Evolutionary conservation across 352 stramenopile genomes (phyloP).

Genomic region (Phytopythium montanum): DNA sequence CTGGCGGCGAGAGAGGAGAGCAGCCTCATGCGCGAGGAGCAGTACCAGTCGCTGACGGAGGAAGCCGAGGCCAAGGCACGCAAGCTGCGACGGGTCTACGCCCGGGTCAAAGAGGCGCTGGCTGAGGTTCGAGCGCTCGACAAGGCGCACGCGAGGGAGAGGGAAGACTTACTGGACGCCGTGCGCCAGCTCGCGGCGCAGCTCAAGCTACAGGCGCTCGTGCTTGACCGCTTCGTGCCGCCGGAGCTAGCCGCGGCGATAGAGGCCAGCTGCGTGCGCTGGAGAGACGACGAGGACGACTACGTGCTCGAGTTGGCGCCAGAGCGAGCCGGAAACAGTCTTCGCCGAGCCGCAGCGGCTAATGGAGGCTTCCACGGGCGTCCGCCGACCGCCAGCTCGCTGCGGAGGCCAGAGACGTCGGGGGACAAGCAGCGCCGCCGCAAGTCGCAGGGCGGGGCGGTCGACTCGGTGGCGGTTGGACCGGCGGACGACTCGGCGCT

Average conservation of each 20-base stretch:
- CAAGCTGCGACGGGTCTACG: slow-evolving; percentile 96
- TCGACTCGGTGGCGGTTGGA: background rate
- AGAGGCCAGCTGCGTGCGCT: slow-evolving; percentile 48
- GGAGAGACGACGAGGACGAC: slow-evolving; percentile 76
- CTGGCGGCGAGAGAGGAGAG: slow-evolving; percentile 93
- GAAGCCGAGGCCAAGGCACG: slow-evolving; percentile 94
- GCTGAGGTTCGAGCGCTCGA: slow-evolving; percentile 93
- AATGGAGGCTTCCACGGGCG: background rate
- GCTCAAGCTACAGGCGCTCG: slow-evolving; percentile 94
- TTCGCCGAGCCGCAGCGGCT: background rate
- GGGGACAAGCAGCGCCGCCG: slow-evolving; percentile 52
- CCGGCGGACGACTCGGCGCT: slow-evolving; percentile 5
- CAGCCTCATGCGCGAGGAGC: slow-evolving; percentile 92
- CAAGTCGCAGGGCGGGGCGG: slow-evolving; percentile 31
- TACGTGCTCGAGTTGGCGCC: slow-evolving; percentile 73
- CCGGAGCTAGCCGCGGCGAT: slow-evolving; percentile 46
- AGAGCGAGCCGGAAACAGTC: slow-evolving; percentile 23
- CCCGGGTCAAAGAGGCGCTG: slow-evolving; percentile 88
- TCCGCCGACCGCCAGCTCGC: slow-evolving; percentile 62
- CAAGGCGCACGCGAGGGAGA: slow-evolving; percentile 89
- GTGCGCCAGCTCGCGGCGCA: slow-evolving; percentile 95
- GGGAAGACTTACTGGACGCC: slow-evolving; percentile 93
- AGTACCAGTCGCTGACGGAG: slow-evolving; percentile 88
- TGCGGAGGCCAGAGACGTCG: slow-evolving; percentile 66
- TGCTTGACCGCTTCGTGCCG: slow-evolving; percentile 92